phyloP scores from a whole-genome alignment of 768 basidiomycete genomes.

The Lactarius sanguifluus region DNA sequence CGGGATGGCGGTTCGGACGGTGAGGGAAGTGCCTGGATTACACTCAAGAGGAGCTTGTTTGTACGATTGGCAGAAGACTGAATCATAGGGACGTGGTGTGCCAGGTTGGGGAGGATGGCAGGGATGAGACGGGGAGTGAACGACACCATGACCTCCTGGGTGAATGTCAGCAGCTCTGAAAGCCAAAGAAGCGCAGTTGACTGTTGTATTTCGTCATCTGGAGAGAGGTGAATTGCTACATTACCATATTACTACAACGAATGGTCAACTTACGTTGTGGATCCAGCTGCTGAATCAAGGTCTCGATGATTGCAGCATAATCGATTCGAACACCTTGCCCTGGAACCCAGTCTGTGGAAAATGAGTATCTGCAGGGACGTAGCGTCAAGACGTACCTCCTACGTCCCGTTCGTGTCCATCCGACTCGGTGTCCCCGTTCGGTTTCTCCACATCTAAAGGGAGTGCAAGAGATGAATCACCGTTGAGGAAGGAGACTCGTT shows the following conservation, averaged over 20 bases:
- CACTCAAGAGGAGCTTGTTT: constrained; percentile 79
- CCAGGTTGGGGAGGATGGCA: constrained; percentile 91
- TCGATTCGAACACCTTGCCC: constrained; percentile 93
- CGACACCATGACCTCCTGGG: constrained; percentile 88
- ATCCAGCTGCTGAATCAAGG: constrained; percentile 83
- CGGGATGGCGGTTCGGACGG: constrained; percentile 52
- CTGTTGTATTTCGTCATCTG: constrained; percentile 94
- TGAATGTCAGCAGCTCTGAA: constrained; percentile 83
- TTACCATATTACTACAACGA: not conserved
- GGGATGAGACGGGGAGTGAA: constrained; percentile 93
- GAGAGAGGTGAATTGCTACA: constrained; percentile 1
- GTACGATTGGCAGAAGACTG: constrained; percentile 83
- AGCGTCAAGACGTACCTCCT: constrained; percentile 38
- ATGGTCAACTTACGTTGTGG: constrained; percentile 56
- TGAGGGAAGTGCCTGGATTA: constrained; percentile 82
- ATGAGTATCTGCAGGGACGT: constrained; percentile 8
- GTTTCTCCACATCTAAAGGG: constrained; percentile 32
- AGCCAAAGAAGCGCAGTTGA: constrained; percentile 94
- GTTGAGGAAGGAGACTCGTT: constrained; percentile 17
- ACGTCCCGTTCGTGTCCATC: constrained; percentile 58
- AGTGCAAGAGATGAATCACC: constrained; percentile 34
- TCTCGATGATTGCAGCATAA: constrained; percentile 90
- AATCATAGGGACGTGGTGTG: constrained; percentile 87
- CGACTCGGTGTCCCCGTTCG: constrained; percentile 36
- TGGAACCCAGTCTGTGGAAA: constrained; percentile 72